phyloP scores from a whole-genome alignment of 2,329 filamentous ascomycete genomes.

The Macroventuria anomochaeta region DNA sequence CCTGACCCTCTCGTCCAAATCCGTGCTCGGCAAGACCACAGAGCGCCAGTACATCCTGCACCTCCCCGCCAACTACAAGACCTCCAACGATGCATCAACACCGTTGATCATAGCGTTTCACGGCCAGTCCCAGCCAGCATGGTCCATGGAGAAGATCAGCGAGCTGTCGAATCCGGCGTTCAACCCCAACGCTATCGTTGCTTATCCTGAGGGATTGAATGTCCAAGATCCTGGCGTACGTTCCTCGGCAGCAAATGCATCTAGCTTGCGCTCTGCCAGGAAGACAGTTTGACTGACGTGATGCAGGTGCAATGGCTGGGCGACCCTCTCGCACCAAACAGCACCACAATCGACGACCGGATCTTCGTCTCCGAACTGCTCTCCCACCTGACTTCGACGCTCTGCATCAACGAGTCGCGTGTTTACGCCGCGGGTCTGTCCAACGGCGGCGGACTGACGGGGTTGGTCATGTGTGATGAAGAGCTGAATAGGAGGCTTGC shows the following conservation, averaged over 20 bases:
- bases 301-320: constrained; percentile 49
- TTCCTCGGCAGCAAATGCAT: no score
- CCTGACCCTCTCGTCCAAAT: constrained; percentile 26
- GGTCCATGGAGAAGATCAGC: constrained; percentile 29
- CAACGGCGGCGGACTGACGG: constrained; percentile 61
- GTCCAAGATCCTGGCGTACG: constrained; percentile 28
- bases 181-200: constrained; percentile 27
- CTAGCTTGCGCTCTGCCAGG: no score
- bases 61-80: constrained; percentile 22
- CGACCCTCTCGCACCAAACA: constrained; percentile 45
- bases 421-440: constrained; percentile 59
- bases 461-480: constrained; percentile 54
- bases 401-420: constrained; percentile 53
- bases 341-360: constrained; percentile 50
- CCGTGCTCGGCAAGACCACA: constrained; percentile 22
- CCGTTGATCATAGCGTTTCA: constrained; percentile 32
- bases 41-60: constrained; percentile 27
- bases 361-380: constrained; percentile 53
- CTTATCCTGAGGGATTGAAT: constrained; percentile 32
- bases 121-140: constrained; percentile 27
- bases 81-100: constrained; percentile 20
- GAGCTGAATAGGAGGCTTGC: constrained; percentile 51
- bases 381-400: constrained; percentile 42
- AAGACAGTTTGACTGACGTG: no score
- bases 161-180: constrained; percentile 27